Evolutionary conservation across 1,284 basidiomycete species (phyloP), one percentile per base, ranked within the genome.

Genomic region (Laetiporus sulphureus): DNA sequence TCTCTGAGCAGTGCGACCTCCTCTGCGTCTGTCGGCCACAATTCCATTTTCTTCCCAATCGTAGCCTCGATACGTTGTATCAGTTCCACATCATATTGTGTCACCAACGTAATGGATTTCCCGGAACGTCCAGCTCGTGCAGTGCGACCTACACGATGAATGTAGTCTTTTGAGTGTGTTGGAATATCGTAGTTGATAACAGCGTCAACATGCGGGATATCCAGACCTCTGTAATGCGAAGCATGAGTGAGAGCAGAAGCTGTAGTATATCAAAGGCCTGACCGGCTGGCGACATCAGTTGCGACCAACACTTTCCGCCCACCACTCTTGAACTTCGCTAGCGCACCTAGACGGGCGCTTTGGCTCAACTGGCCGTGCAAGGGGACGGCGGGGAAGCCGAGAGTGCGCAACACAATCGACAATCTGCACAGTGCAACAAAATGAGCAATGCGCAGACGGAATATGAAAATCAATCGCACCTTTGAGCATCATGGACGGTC

Each of bases 181-280:
- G 96, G 96, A 48, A 98, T 89, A 63, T 99, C 95, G 62, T 91
- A 99, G 66, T 99, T 99, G 66, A 99, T 91, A 40, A 99, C 95
- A 30, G 94, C 71, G 59, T 99, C 96, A 20, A 99, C 96, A 13
- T 88, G 81, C 4, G 95, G 94, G 46, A 99, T 97, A 66, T 99
- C 96, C 23, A 99, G 72, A 60, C 96, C 96, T 55, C 91, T 88
- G 48, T 22, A 50, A 29, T 40, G n/a, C n/a, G 21, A 43, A n/a
- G 22, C 11, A 7, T 19, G 20, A 27, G 7, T 13, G 13, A 27
- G 25, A 27, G 25, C 25, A 27, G 13, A 13, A 8, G 8, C 8
- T 7, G 25, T 8, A 33, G 15, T 51, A 33, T 37, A 36, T 34
- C 24, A 40, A 15, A 27, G 30, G 45, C 11, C 79, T 54, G 50